phyloP scores from a whole-genome alignment of 257 asterid genomes.

The Coffea eugenioides region DNA sequence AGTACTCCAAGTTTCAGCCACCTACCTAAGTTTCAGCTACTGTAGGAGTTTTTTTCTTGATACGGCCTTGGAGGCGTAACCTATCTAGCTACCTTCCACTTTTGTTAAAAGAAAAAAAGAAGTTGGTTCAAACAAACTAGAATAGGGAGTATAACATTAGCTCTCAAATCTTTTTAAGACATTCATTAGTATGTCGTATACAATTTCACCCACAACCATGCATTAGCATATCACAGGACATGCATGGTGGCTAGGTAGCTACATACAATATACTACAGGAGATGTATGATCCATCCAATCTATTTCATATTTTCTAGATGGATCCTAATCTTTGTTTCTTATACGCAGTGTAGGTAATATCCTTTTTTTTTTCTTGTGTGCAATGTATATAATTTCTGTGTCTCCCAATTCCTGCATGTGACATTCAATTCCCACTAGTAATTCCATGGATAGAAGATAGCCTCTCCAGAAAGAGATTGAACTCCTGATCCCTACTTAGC shows the following conservation, averaged over 20 bases:
- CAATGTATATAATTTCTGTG: neutral
- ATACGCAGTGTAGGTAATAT: neutral
- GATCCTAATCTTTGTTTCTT: too few species aligned
- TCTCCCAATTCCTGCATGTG: neutral
- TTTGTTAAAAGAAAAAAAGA: too few species aligned
- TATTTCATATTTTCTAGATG: too few species aligned
- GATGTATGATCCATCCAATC: neutral
- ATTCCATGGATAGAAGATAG: slow-evolving; percentile 37
- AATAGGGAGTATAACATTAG: neutral
- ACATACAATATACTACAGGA: neutral
- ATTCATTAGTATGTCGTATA: neutral
- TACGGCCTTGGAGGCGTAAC: too few species aligned
- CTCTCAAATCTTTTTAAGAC: neutral
- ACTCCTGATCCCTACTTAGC: slow-evolving; percentile 35
- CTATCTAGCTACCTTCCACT: too few species aligned
- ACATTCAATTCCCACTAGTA: slow-evolving; percentile 20
- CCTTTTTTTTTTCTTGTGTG: neutral
- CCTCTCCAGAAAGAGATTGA: slow-evolving; percentile 60
- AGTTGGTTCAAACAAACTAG: too few species aligned
- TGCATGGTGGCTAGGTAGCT: neutral
- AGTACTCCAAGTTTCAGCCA: too few species aligned
- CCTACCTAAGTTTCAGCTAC: too few species aligned
- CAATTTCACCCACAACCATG: neutral
- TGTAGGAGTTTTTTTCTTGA: too few species aligned
- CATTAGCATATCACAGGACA: neutral